Conservation (phyloP, 495 filamentous ascomycete species). For the Penicillium coffeae region DNA sequence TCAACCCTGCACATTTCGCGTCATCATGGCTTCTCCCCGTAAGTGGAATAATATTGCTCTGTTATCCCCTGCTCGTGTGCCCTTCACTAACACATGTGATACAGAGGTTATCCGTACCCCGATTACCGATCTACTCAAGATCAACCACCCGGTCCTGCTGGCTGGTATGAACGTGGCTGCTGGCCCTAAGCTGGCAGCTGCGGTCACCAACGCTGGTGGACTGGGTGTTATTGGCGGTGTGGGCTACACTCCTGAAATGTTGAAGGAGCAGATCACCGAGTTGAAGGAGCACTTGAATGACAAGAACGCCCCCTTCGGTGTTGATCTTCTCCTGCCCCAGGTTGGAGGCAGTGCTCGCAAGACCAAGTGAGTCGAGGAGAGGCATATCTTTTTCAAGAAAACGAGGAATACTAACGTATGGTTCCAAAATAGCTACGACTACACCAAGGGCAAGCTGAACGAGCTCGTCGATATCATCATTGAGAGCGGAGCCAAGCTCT, state of each 20-base stretch:
- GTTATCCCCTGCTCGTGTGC: background rate
- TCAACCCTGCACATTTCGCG: slow-evolving; percentile 9
- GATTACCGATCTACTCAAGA: slow-evolving; percentile 90
- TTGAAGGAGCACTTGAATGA: slow-evolving; percentile 84
- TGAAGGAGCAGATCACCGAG: slow-evolving; percentile 89
- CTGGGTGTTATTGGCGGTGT: slow-evolving; percentile 95
- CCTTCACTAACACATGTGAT: slow-evolving; percentile 1
- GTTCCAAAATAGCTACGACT: slow-evolving; percentile 74
- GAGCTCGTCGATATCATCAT: slow-evolving; percentile 91
- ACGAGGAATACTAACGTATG: slow-evolving; percentile 14
- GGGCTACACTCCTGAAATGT: slow-evolving; percentile 96
- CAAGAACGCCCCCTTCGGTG: slow-evolving; percentile 98
- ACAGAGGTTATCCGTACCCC: slow-evolving; percentile 83
- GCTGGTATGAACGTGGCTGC: slow-evolving; percentile 99
- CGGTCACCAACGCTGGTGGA: slow-evolving; percentile 95
- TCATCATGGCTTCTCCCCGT: slow-evolving; percentile 80
- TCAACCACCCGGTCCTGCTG: slow-evolving; percentile 93
- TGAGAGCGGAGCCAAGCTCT: slow-evolving; percentile 82
- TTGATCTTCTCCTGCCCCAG: slow-evolving; percentile 91
- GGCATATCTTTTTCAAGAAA: background rate
- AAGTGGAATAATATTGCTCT: slow-evolving; percentile 31
- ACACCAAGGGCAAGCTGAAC: slow-evolving; percentile 97
- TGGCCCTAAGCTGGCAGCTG: slow-evolving; percentile 92
- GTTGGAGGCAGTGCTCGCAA: slow-evolving; percentile 90
- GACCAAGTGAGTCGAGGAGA: slow-evolving; percentile 66